phyloP scores from a whole-genome alignment of 2,329 filamentous ascomycete species.

The Sclerotinia borealis region DNA sequence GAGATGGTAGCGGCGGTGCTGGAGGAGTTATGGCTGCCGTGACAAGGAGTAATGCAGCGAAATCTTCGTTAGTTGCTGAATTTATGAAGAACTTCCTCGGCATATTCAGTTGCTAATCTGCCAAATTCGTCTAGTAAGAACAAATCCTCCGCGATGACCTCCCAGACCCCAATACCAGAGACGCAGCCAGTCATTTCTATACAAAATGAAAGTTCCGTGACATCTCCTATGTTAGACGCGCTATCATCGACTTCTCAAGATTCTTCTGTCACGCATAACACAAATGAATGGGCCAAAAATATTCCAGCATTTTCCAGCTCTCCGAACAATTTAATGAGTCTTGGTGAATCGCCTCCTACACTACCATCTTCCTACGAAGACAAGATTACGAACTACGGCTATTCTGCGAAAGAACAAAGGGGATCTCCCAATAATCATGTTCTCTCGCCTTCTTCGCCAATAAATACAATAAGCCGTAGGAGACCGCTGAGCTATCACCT shows the following conservation, averaged over 20 bases:
- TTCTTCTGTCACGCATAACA: slow-evolving; percentile 26
- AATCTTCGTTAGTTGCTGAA: slow-evolving; percentile 27
- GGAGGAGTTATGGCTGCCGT: slow-evolving; percentile 29
- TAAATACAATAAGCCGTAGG: slow-evolving; percentile 34
- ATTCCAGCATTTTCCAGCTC: slow-evolving; percentile 37
- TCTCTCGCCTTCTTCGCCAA: slow-evolving; percentile 31
- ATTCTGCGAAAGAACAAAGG: slow-evolving; percentile 30
- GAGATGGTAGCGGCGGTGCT: slow-evolving; percentile 24
- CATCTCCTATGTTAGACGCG: slow-evolving; percentile 30
- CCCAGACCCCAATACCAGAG: slow-evolving; percentile 25
- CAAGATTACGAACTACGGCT: slow-evolving; percentile 25
- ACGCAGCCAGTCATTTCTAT: slow-evolving; percentile 23
- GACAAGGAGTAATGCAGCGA: slow-evolving; percentile 30
- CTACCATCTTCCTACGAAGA: slow-evolving; percentile 33
- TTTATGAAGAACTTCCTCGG: background rate
- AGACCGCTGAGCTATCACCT: slow-evolving; percentile 50
- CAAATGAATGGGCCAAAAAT: slow-evolving; percentile 42
- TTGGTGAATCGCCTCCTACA: slow-evolving; percentile 40
- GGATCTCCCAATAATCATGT: slow-evolving; percentile 21
- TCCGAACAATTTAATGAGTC: slow-evolving; percentile 37
- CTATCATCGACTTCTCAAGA: slow-evolving; percentile 28
- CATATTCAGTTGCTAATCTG: slow-evolving; percentile 6
- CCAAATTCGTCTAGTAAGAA: slow-evolving; percentile 9
- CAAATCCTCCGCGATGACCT: slow-evolving; percentile 6
- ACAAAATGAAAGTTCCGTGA: slow-evolving; percentile 22